phyloP scores from a whole-genome alignment of 2,329 filamentous ascomycete genomes.

The Epicoccum sorghinum region DNA sequence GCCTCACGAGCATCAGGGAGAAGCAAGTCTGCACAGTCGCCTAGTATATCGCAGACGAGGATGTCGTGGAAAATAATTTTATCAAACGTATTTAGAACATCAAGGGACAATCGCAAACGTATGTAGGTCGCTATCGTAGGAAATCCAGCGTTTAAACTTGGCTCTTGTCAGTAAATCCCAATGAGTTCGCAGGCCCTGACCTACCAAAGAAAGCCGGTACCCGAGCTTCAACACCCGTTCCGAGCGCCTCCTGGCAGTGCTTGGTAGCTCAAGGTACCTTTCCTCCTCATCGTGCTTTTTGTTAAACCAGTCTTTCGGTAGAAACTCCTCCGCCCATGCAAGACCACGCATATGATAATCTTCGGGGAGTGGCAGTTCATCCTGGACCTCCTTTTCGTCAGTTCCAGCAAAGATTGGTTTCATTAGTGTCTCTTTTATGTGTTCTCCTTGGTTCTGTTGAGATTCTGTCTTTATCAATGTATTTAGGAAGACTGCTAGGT shows the following conservation, averaged over 20 bases:
- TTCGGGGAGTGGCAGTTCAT: constrained; percentile 67
- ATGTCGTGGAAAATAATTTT: too few relatives aligned
- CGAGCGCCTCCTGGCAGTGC: constrained; percentile 62
- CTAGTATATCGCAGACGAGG: too few relatives aligned
- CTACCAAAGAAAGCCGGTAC: too few relatives aligned
- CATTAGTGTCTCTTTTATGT: constrained; percentile 38
- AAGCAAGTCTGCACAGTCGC: too few relatives aligned
- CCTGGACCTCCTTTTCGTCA: constrained; percentile 33
- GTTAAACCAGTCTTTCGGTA: constrained; percentile 65
- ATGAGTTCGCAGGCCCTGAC: too few relatives aligned
- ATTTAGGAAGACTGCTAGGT: constrained; percentile 60
- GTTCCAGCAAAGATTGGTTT: constrained; percentile 56
- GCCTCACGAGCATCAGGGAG: too few relatives aligned
- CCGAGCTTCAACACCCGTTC: constrained; percentile 67
- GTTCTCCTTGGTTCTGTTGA: constrained; percentile 29
- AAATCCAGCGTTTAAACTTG: too few relatives aligned
- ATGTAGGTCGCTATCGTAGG: too few relatives aligned
- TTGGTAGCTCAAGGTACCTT: constrained; percentile 66
- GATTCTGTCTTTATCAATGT: constrained; percentile 52
- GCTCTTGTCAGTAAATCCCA: too few relatives aligned
- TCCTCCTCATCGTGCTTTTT: constrained; percentile 71
- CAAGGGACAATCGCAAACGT: too few relatives aligned
- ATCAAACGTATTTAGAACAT: too few relatives aligned
- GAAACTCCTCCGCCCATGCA: constrained; percentile 65
- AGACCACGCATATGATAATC: constrained; percentile 72